A percentile compares a stretch with the other conserved stretches of the same genome.
Conservation (phyloP, 345 rosid genomes). For the Hypericum androsaemum region DNA sequence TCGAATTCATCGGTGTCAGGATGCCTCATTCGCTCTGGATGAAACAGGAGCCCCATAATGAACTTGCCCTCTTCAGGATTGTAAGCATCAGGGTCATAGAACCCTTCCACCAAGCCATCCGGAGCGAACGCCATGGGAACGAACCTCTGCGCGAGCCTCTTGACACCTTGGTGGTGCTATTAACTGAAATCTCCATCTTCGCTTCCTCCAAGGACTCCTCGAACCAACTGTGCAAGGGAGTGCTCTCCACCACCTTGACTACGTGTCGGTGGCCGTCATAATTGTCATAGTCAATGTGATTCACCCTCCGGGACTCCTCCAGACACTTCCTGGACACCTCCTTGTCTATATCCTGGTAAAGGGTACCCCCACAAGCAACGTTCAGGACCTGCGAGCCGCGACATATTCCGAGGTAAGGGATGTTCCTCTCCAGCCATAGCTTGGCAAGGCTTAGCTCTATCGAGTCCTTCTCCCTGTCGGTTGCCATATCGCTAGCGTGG, state of each 20-base stretch:
- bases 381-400: constrained; percentile 74
- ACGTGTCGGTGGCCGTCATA: constrained; percentile 73
- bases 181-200: constrained; percentile 56
- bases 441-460: constrained; percentile 65
- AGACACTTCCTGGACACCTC: constrained; percentile 34
- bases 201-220: constrained; percentile 43
- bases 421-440: constrained; percentile 71
- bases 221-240: constrained; percentile 65
- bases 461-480: constrained; percentile 73
- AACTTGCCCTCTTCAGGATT: constrained; percentile 76
- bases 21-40: constrained; percentile 78
- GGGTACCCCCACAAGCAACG: constrained; percentile 75
- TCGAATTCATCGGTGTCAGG: constrained; percentile 49
- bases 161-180: constrained; percentile 92
- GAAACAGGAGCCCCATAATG: constrained; percentile 78
- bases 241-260: constrained; percentile 40
- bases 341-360: constrained; percentile 54
- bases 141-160: constrained; percentile 55
- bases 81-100: constrained; percentile 70
- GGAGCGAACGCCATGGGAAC: constrained; percentile 79
- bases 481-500: constrained; percentile 59
- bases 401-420: constrained; percentile 73
- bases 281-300: constrained; percentile 61
- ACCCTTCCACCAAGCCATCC: constrained; percentile 78
- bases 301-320: constrained; percentile 21